Conservation (phyloP, 805 yeast species). For the Kodamaea leandrae region DNA sequence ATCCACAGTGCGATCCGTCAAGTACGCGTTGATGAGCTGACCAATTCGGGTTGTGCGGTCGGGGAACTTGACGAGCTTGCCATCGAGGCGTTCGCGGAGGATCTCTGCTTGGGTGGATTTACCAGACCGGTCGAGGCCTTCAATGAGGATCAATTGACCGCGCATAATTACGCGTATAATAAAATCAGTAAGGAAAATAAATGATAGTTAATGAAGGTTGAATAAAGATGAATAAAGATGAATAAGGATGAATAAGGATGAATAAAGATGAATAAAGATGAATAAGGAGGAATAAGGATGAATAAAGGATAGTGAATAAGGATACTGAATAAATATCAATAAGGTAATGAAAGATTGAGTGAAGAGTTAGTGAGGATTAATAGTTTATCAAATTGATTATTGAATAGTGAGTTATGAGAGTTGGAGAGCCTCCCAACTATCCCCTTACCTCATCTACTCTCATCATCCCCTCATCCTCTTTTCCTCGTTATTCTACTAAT, state of each 20-base stretch:
- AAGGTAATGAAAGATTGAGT: no score
- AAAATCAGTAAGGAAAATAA: not conserved
- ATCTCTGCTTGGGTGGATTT: slow-evolving; percentile 76
- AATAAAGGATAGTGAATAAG: no score
- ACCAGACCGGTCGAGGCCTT: slow-evolving; percentile 94
- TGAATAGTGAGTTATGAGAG: no score
- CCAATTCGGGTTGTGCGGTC: slow-evolving; percentile 86
- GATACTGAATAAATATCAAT: no score
- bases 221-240: not conserved
- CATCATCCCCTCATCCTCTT: no score
- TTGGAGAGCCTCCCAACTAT: no score
- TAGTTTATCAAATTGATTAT: no score
- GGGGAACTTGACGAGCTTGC: slow-evolving; percentile 72
- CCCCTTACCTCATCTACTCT: no score
- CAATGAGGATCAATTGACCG: slow-evolving; percentile 78
- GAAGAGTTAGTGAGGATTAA: no score
- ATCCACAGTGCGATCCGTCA: slow-evolving; percentile 47
- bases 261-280: no score
- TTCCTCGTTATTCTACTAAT: no score
- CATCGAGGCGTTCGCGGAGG: slow-evolving; percentile 20
- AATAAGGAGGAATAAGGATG: no score
- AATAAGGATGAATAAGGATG: not conserved
- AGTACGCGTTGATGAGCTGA: slow-evolving; percentile 66
- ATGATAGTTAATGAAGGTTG: not conserved
- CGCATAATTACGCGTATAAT: slow-evolving; percentile 30